Base-by-base conservation (phyloP, 2,329 filamentous ascomycete genomes). In the Paraphaeosphaeria minitans region DNA sequence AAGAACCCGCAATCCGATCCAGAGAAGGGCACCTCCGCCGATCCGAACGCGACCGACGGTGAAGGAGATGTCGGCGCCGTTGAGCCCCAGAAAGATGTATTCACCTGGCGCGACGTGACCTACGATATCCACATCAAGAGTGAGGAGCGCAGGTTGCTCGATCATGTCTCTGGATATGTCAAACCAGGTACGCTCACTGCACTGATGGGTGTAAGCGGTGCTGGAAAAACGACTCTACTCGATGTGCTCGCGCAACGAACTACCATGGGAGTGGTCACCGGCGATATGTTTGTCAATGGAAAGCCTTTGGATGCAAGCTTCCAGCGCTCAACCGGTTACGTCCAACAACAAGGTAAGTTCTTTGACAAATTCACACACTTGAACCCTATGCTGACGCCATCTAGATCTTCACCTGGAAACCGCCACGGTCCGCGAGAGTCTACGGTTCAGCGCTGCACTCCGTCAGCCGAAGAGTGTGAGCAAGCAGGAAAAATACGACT, bases 401-500 rank as follows among this genome's bases (percentile, higher is more conserved):
- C 10, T 16, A 56, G 75, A 78, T 70, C 68, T 77, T 2, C 76
- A 78, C 59, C 67, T 78, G 8, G 71, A 73, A 55, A 78, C 75
- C 19, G 65, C 72, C 3, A 77, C 75, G 9, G 75, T 78, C 4
- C 72, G 75, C 13, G 75, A 78, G 54, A 68, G 67, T 45, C 62
- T 78, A 27, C 66, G 66, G 1, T 78, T 78, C 48, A 74, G 70
- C 19, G 75, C 75, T 6, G 63, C 74, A 60, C 64, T 77, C 1
- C 70, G 75, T 8, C 87, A 88, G 61, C 85, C 86, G 0, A 77
- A 79, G 50, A 73, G 76, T 0, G 82, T 86, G 9, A 81, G 80
- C 68, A 82, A 79, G 46, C 55, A 82, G 42, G 86, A 89, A 66
- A 89, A 89, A 73, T 81, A 82, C 60, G 82, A 75, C 0, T 89